Base-by-base conservation (phyloP, 2,329 filamentous ascomycete species). In the Gnomoniopsis sp. region DNA sequence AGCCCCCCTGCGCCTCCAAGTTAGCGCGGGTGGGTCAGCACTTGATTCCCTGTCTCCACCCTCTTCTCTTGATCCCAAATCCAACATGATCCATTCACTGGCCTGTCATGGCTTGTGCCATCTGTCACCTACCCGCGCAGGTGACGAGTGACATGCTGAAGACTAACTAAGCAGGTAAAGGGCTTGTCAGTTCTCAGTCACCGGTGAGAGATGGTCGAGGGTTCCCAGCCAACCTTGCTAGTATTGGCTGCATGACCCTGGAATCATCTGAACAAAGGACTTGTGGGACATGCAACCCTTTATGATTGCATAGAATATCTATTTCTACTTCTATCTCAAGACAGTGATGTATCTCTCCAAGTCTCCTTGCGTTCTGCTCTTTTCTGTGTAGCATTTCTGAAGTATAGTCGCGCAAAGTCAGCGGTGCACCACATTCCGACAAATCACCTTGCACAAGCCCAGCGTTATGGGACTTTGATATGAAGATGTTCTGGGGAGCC, bases 171-270 rank as follows among this genome's bases (percentile, higher is more conserved):
- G 21, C 19, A 19, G n/a, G 33, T 49, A 41, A 33, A 22, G 26
- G 44, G 46, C 49, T 52, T 57, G 58, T 49, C 55, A 57, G 49
- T 44, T 46, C 36, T 55, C 47, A 52, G 15, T 12, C 30, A 59
- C 59, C 57, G 59, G 57, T 62, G 57, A 62, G 44, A 53, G 22
- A n/a, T 12, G 6, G 21, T 4, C 11, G 44, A 47, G 44, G 44
- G 19, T 8, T 22, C 19, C 44, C 21, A 15, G 44, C 21, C 19
- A 47, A 47, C 10, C 8, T 30, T 30, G 4, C 26, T 4, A 30
- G 26, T 51, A 48, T 53, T 59, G 60, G 57, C 57, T 59, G 60
- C 60, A 62, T 59, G 60, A 23, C 53, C 49, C 57, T 30, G 55
- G 21, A 53, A 55, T 44, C 52, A 53, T 56, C 56, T 57, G 59